Evolutionary conservation across 2,329 filamentous ascomycete genomes (phyloP).

Genomic region (Rutstroemia sydowiana): DNA sequence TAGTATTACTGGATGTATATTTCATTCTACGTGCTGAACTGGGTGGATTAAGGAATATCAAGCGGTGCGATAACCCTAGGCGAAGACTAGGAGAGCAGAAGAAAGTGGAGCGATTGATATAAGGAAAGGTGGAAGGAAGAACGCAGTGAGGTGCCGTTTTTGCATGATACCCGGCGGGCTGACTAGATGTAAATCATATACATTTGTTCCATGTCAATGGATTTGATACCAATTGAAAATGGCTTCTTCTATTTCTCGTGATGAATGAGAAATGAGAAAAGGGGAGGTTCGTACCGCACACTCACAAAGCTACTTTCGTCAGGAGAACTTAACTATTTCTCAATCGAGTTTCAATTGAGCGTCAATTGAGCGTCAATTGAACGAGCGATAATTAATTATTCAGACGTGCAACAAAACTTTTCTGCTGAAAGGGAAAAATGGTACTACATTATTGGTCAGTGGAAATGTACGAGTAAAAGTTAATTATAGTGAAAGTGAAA

Average conservation of each 20-base stretch:
- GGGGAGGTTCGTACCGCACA: too few relatives aligned
- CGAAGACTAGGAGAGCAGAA: neutral
- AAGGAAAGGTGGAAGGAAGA: neutral
- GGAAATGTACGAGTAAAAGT: neutral
- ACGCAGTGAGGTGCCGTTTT: slow-evolving; percentile 4
- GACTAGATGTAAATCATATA: slow-evolving; percentile 10
- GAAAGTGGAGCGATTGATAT: neutral
- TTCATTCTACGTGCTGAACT: too few relatives aligned
- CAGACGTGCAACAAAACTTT: neutral
- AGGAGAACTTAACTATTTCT: too few relatives aligned
- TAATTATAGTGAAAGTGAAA: too few relatives aligned
- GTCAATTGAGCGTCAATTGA: neutral
- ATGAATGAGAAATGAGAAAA: too few relatives aligned
- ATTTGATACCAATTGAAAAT: slow-evolving; percentile 6
- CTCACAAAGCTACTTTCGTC: too few relatives aligned
- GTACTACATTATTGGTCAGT: neutral
- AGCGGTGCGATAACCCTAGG: neutral
- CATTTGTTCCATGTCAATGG: slow-evolving; percentile 9
- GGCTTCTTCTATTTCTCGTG: too few relatives aligned
- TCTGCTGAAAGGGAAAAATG: neutral
- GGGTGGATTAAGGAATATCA: too few relatives aligned
- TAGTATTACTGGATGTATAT: too few relatives aligned
- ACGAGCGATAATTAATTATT: neutral
- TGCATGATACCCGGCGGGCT: slow-evolving; percentile 11
- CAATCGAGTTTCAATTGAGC: too few relatives aligned